Evolutionary conservation across 2,329 filamentous ascomycete species (phyloP).

Genomic region (Diaporthe capsici): DNA sequence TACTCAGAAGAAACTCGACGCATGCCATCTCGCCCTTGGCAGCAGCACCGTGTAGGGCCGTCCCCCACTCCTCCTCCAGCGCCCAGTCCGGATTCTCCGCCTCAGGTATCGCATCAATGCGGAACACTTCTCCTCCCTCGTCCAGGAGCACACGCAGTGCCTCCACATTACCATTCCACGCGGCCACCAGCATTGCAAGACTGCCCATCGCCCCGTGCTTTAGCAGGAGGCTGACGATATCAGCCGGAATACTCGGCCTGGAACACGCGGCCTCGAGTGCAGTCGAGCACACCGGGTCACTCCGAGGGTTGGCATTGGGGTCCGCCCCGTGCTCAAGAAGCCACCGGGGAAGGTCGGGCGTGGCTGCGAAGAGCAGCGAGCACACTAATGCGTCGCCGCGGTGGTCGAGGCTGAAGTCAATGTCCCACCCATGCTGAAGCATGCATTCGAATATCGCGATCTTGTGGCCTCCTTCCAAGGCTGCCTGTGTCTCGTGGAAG

Average conservation of each 20-base stretch:
- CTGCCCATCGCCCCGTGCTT: background rate
- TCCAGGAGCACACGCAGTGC: conserved; percentile 20
- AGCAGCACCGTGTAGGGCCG: conserved; percentile 7
- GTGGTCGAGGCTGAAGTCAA: conserved; percentile 10
- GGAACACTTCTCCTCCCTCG: background rate
- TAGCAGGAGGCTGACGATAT: conserved; percentile 5
- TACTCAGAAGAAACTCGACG: background rate
- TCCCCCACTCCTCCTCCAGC: background rate
- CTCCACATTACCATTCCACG: conserved; percentile 1
- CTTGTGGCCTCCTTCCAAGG: background rate
- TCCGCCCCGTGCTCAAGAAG: conserved; percentile 16
- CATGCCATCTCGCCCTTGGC: background rate
- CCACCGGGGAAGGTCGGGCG: background rate
- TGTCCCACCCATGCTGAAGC: background rate
- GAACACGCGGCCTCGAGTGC: conserved; percentile 26
- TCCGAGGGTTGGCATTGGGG: background rate
- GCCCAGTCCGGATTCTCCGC: background rate
- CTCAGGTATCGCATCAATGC: conserved; percentile 4
- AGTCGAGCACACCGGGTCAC: conserved; percentile 7
- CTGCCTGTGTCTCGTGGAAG: background rate
- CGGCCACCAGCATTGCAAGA: background rate
- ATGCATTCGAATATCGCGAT: conserved; percentile 3
- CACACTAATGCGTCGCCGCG: background rate
- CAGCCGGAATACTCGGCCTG: background rate
- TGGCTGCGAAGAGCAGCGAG: background rate